Conservation (phyloP, 768 basidiomycete genomes). For the Hericium alpestre region DNA sequence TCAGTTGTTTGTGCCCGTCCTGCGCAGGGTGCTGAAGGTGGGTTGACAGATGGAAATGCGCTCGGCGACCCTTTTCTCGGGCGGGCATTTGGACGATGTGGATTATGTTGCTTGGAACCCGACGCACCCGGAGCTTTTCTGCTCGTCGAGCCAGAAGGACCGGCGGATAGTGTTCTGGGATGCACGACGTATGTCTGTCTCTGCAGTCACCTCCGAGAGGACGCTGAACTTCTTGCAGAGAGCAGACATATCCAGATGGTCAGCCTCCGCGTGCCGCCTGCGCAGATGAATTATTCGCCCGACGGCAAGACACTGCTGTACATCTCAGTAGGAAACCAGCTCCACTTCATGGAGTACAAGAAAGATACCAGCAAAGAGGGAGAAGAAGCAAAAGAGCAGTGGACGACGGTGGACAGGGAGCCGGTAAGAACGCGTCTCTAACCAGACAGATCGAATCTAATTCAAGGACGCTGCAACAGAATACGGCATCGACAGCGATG, state of each 20-base stretch:
- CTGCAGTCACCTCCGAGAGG: not conserved
- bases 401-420: slow-evolving; percentile 27
- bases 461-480: slow-evolving; percentile 17
- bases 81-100: slow-evolving; percentile 70
- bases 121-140: slow-evolving; percentile 74
- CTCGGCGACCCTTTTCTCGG: slow-evolving; percentile 52
- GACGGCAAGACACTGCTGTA: slow-evolving; percentile 60
- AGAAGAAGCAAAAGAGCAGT: slow-evolving; percentile 43
- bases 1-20: not conserved
- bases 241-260: slow-evolving; percentile 57
- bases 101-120: slow-evolving; percentile 82
- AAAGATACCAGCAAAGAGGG: slow-evolving; percentile 38
- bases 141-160: slow-evolving; percentile 70
- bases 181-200: slow-evolving; percentile 51
- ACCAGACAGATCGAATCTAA: not conserved
- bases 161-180: slow-evolving; percentile 76
- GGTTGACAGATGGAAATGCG: slow-evolving; percentile 54
- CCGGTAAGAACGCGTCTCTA: not conserved
- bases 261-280: slow-evolving; percentile 47
- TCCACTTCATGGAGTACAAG: slow-evolving; percentile 51
- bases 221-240: slow-evolving; percentile 33
- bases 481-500: slow-evolving; percentile 53
- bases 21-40: not conserved
- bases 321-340: slow-evolving; percentile 46
- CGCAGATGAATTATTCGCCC: slow-evolving; percentile 60